Conservation (phyloP, 768 basidiomycete genomes). For the Calocybe indica region DNA sequence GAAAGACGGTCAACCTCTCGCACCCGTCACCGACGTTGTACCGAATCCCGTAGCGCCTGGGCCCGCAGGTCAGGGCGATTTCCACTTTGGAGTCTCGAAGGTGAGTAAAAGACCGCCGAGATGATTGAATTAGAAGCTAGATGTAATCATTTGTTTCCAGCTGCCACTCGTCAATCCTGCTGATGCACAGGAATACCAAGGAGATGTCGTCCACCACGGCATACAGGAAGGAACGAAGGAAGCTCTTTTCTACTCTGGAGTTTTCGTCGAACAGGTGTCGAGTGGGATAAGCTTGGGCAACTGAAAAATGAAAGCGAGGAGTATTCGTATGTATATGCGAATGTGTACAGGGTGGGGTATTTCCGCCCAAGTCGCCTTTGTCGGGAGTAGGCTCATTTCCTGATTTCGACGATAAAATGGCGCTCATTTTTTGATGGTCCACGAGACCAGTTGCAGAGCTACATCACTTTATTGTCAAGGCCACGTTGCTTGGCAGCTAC, state of each 20-base stretch:
- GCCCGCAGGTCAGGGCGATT: slow-evolving; percentile 47
- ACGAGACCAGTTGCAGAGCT: too few relatives aligned
- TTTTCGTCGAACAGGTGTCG: slow-evolving; percentile 39
- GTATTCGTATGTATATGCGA: too few relatives aligned
- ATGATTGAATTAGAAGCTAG: background rate
- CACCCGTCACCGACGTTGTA: slow-evolving; percentile 33
- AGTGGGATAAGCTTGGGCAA: too few relatives aligned
- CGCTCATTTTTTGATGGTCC: too few relatives aligned
- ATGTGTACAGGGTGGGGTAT: too few relatives aligned
- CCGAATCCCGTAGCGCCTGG: slow-evolving; percentile 38
- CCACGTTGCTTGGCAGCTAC: too few relatives aligned
- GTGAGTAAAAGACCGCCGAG: slow-evolving; percentile 19
- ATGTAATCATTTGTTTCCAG: slow-evolving; percentile 20
- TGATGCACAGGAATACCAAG: slow-evolving; percentile 39
- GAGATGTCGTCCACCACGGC: slow-evolving; percentile 52
- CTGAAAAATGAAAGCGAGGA: too few relatives aligned
- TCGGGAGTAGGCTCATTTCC: too few relatives aligned
- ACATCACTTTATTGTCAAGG: too few relatives aligned
- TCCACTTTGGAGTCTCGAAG: slow-evolving; percentile 58
- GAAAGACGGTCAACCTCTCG: slow-evolving; percentile 26
- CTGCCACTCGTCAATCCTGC: slow-evolving; percentile 45
- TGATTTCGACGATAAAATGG: too few relatives aligned
- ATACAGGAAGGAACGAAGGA: slow-evolving; percentile 54
- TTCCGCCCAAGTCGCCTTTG: too few relatives aligned
- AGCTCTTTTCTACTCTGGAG: slow-evolving; percentile 49